Conservation (phyloP, 208 protist species). For the Trypanosoma melophagium region DNA sequence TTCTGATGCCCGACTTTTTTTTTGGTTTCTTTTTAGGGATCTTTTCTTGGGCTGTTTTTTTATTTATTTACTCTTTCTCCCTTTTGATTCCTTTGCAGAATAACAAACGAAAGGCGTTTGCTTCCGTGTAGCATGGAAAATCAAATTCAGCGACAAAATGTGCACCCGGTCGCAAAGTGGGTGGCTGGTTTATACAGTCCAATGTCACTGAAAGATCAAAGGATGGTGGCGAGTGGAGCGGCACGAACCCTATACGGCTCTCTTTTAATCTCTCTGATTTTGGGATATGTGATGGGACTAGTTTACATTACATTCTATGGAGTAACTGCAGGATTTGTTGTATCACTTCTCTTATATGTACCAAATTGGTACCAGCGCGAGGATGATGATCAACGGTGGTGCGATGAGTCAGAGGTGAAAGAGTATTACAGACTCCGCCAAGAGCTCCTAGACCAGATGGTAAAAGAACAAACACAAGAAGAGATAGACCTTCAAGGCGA, state of each 20-base stretch:
- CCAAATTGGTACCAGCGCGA: constrained; percentile 80
- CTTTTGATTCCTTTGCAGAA: too few relatives aligned
- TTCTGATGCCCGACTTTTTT: too few relatives aligned
- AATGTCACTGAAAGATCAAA: constrained; percentile 80
- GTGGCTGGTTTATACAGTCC: constrained; percentile 67
- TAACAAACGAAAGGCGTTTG: not conserved
- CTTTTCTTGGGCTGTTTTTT: too few relatives aligned
- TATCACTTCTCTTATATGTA: constrained; percentile 51
- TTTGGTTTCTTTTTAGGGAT: too few relatives aligned
- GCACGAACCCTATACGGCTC: constrained; percentile 48
- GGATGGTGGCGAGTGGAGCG: constrained; percentile 26
- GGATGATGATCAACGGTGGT: constrained; percentile 59
- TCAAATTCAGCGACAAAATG: not conserved
- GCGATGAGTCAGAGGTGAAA: constrained; percentile 48
- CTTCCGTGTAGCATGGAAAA: constrained; percentile 4
- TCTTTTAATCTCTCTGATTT: constrained; percentile 51
- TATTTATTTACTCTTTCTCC: too few relatives aligned
- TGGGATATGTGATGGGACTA: constrained; percentile 54
- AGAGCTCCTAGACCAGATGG: constrained; percentile 9
- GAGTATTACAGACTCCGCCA: constrained; percentile 54
- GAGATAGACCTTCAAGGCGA: not conserved
- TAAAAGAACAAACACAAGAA: not conserved
- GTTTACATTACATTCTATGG: constrained; percentile 50
- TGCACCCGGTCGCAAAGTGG: constrained; percentile 62
- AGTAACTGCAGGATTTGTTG: constrained; percentile 31